Conservation (phyloP, 176 grass and related monocot species). For the Bolboschoenus planiculmis region DNA sequence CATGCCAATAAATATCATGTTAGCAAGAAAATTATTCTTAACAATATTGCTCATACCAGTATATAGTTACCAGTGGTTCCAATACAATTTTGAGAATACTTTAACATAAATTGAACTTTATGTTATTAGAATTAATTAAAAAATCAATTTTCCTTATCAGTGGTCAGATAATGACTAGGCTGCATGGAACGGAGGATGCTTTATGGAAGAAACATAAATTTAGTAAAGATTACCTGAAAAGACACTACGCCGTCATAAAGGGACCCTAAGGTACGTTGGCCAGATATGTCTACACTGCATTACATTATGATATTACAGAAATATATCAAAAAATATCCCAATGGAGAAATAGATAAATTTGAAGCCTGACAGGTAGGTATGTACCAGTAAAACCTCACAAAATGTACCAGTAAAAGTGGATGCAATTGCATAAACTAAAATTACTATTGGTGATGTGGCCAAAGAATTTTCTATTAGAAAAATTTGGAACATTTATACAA, state of each 20-base stretch:
- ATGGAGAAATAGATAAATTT: background rate
- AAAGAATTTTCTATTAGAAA: background rate
- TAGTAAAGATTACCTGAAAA: constrained; percentile 18
- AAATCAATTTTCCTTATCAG: background rate
- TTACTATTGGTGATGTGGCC: background rate
- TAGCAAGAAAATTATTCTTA: background rate
- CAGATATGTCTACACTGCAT: constrained; percentile 13
- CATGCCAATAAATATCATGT: background rate
- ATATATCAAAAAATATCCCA: background rate
- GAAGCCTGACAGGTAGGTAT: background rate
- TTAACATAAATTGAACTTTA: background rate
- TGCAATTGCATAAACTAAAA: background rate
- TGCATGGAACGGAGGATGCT: background rate
- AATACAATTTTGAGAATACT: background rate
- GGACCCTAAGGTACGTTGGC: background rate
- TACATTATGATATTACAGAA: background rate
- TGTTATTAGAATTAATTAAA: background rate
- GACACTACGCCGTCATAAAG: constrained; percentile 16
- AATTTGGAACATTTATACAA: background rate
- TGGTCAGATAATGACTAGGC: background rate
- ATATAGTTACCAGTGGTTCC: background rate
- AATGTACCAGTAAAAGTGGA: background rate
- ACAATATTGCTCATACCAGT: background rate
- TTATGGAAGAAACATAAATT: background rate
- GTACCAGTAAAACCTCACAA: background rate